These are phyloP conservation scores for Lipomyces kockii DNA, from an alignment of 805 yeast genomes.

Conservation along the genomic window DNA sequence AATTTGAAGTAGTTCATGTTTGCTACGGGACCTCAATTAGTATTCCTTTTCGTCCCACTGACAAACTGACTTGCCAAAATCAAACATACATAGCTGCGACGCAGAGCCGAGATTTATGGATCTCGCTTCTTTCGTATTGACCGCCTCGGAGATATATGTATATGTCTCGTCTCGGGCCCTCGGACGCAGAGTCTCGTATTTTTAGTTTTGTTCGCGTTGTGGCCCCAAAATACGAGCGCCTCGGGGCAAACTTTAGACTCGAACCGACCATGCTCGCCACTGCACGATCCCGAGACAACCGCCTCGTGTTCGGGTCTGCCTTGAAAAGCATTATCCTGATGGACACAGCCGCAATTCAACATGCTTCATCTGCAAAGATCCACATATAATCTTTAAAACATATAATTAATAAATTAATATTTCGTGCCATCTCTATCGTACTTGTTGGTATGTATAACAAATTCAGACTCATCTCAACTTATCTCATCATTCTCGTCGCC, in stretches of 20 bases:
- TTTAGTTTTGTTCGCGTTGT: no score
- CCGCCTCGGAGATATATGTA: neutral
- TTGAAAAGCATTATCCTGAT: no score
- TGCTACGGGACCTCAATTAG: neutral
- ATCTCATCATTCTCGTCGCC: neutral
- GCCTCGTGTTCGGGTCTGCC: no score
- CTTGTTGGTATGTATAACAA: neutral
- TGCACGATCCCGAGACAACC: no score
- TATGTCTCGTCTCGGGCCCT: no score
- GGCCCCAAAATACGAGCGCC: no score
- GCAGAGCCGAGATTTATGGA: neutral
- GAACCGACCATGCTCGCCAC: no score
- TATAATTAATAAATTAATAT: neutral
- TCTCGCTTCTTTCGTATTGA: neutral
- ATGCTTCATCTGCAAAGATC: no score
- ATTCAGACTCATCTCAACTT: neutral
- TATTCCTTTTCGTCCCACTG: neutral
- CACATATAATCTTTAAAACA: neutral
- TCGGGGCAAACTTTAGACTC: neutral
- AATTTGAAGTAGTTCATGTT: conserved; percentile 17
- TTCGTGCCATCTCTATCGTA: neutral
- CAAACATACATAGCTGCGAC: neutral
- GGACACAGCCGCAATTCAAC: no score
- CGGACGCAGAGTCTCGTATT: no score
- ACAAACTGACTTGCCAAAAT: neutral